Evolutionary conservation across 352 stramenopile genomes (phyloP).

Genomic region (Phytopythium kandeliae): DNA sequence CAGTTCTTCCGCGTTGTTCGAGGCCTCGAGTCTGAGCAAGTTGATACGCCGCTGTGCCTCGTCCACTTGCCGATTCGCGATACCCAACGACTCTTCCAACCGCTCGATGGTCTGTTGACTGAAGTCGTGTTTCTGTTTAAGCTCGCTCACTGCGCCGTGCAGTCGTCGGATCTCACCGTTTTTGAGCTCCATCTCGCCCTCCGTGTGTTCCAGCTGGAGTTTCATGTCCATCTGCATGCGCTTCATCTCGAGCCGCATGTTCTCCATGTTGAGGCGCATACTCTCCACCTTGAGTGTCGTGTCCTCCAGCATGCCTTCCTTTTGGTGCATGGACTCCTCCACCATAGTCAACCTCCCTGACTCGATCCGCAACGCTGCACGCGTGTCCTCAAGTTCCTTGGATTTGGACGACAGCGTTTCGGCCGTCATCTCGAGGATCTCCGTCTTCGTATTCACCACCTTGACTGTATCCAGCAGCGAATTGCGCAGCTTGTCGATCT

Average conservation of each 20-base stretch:
- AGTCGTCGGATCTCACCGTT: conserved; percentile 61
- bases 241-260: conserved; percentile 56
- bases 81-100: conserved; percentile 32
- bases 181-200: conserved; percentile 67
- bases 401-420: conserved; percentile 54
- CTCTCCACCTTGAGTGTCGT: conserved; percentile 60
- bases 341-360: conserved; percentile 43
- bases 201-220: conserved; percentile 55
- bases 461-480: conserved; percentile 49
- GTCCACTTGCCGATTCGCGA: conserved; percentile 34
- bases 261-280: conserved; percentile 51
- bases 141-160: conserved; percentile 36
- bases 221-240: conserved; percentile 73
- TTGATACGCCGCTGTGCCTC: conserved; percentile 42
- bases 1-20: conserved; percentile 31
- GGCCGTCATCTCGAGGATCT: conserved; percentile 60
- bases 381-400: conserved; percentile 54
- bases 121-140: conserved; percentile 57
- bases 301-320: conserved; percentile 56
- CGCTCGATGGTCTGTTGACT: conserved; percentile 38
- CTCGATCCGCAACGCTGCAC: conserved; percentile 47
- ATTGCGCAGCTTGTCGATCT: conserved; percentile 49
- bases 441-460: conserved; percentile 48
- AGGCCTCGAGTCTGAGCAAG: conserved; percentile 42
- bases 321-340: conserved; percentile 59